Conservation (phyloP, 139 green algal species). For the Chlamydomonas eustigma region DNA sequence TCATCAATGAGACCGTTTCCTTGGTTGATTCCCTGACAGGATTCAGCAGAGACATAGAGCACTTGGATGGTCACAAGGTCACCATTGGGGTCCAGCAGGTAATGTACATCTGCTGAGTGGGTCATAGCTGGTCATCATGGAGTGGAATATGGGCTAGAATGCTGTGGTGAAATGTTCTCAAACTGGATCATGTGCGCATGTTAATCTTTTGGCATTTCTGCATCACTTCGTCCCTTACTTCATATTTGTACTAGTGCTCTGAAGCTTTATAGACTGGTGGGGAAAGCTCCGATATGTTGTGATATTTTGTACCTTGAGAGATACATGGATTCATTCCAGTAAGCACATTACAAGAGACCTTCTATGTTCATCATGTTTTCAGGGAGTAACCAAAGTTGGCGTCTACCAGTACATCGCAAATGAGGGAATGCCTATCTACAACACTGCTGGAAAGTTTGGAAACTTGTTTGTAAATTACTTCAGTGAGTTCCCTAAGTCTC, state of each 20-base stretch:
- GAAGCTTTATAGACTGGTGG: too few species aligned
- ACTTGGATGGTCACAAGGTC: constrained; percentile 90
- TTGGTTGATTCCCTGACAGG: constrained; percentile 76
- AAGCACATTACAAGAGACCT: too few species aligned
- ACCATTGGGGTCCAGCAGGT: constrained; percentile 18
- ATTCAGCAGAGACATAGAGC: constrained; percentile 60
- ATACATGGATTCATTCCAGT: too few species aligned
- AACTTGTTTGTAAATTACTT: constrained; percentile 80
- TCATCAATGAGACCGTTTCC: constrained; percentile 60
- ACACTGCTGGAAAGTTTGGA: constrained; percentile 42
- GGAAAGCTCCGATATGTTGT: too few species aligned
- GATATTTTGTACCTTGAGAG: too few species aligned
- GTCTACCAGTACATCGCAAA: constrained; percentile 30
- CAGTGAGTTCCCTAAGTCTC: constrained; percentile 74
- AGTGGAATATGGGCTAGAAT: too few species aligned
- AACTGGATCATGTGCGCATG: too few species aligned
- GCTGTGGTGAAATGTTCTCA: too few species aligned
- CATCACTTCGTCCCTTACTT: too few species aligned
- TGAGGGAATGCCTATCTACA: constrained; percentile 54
- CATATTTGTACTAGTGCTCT: too few species aligned
- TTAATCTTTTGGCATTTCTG: too few species aligned
- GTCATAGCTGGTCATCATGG: too few species aligned
- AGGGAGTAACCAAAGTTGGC: constrained; percentile 42
- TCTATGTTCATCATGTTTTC: neutral
- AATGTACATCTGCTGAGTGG: neutral